phyloP scores from a whole-genome alignment of 139 green algal species.

The Ettlia oleoabundans region DNA sequence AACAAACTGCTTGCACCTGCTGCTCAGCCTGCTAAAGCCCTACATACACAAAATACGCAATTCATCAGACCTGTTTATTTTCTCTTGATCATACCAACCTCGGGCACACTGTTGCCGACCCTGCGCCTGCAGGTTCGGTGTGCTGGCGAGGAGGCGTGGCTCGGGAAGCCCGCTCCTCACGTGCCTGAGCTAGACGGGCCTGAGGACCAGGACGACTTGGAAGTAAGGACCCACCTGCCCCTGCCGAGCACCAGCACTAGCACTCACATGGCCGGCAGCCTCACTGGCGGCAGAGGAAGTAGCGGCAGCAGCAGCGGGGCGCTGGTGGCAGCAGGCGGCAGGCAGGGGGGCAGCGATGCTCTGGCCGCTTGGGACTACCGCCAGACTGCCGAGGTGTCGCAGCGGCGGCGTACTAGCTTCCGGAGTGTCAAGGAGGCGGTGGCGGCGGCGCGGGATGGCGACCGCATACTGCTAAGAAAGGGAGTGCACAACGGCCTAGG shows the following conservation, averaged over 20 bases:
- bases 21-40: not conserved
- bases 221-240: not conserved
- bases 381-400: not conserved
- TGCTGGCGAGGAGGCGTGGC: conserved; percentile 75
- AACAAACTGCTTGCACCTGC: not conserved
- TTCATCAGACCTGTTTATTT: too few relatives aligned
- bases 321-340: not conserved
- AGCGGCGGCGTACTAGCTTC: conserved; percentile 54
- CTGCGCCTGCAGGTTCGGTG: conserved; percentile 53
- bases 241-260: not conserved
- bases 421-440: conserved; percentile 63
- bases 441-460: conserved; percentile 65
- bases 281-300: not conserved
- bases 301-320: not conserved
- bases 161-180: conserved; percentile 55
- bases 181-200: conserved; percentile 56
- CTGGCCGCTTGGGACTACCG: conserved; percentile 38
- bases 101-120: not conserved
- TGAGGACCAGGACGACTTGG: not conserved
- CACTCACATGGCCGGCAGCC: not conserved
- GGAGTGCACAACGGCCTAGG: conserved; percentile 74
- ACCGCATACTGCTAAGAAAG: conserved; percentile 64
- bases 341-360: not conserved
- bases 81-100: too few relatives aligned
- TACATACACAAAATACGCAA: too few relatives aligned